Evolutionary conservation across 2,329 filamentous ascomycete genomes (phyloP), one percentile per base, ranked within the genome.

Genomic region (Penicillium frequentans): DNA sequence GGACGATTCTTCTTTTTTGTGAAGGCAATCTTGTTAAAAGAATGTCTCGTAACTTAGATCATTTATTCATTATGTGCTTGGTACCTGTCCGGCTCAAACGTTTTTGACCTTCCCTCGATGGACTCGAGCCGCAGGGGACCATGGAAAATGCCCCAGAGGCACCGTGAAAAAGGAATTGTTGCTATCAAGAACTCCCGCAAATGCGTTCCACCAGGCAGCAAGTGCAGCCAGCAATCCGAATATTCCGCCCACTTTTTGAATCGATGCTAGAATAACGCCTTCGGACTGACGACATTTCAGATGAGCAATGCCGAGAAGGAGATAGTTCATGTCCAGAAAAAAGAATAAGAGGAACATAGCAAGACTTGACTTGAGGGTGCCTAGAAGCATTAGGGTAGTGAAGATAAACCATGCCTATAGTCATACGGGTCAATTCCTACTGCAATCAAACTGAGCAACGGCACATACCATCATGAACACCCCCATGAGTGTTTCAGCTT

Each of bases 271-370:
- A 1, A 55, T 48, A 3, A 47, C 42, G 5, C 58, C 57, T n/a
- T 54, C 35, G 0, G 54, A 49, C 19, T 46, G 49, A 39, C 59
- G 49, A 44, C 59, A 59, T 29, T 63, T 46, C 11, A 65, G 47
- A 16, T 65, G 56, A 4, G 63, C 57, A 39, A 65, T 57, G 3
- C 60, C 63, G 5, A 65, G 56, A 8, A 65, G 54, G 0, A 65
- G 58, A n/a, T 64, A 66, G 50, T 66, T 63, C 57, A 66, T 54
- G 21, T 66, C 64, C 35, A 66, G 47, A 45, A 65, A 65, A 43
- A 66, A 64, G 51, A 65, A 65, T 4, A 65, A 31, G 2, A 59
- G 54, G 37, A 65, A 64, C 55, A 64, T 61, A 5, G 63, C 64
- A 8, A 64, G 26, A 37, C 54, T 64, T 8, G 64, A 62, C 24